Percentiles rank a stretch among this genome's conserved stretches.
These are phyloP conservation scores for Cercophora sp. DNA, from an alignment of 495 filamentous ascomycete genomes.

Conservation along the genomic window DNA sequence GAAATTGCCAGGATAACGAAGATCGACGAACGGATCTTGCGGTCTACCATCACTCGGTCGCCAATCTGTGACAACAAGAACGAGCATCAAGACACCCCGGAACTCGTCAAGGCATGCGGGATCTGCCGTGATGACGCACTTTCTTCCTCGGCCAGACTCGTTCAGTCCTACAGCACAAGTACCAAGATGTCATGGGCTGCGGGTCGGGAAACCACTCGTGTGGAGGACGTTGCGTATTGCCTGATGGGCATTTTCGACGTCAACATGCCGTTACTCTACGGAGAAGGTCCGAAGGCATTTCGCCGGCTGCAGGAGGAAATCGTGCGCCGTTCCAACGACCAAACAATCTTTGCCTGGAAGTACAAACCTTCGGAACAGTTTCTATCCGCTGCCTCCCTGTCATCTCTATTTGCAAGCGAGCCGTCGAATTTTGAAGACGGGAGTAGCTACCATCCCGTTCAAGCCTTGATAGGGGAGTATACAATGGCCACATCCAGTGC, in stretches of 20 bases:
- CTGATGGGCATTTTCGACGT: conserved; percentile 18
- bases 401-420: neutral
- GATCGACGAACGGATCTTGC: neutral
- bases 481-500: neutral
- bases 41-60: neutral
- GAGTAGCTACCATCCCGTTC: neutral
- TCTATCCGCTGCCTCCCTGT: neutral
- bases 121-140: neutral
- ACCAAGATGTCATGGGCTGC: conserved; percentile 20
- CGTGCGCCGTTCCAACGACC: neutral
- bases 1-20: neutral
- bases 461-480: neutral
- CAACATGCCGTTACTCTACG: conserved; percentile 19
- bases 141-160: neutral
- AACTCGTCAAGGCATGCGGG: neutral
- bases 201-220: conserved; percentile 10
- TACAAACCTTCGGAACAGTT: neutral
- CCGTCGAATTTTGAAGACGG: neutral
- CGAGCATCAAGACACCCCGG: neutral
- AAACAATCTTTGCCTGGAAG: neutral
- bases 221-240: conserved; percentile 20
- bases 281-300: conserved; percentile 18
- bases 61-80: neutral
- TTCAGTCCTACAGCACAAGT: neutral
- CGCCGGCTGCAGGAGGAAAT: conserved; percentile 22